These are phyloP conservation scores for Fagopyrum homotropicum DNA, from an alignment of 148 eudicot species.

Conservation along the genomic window DNA sequence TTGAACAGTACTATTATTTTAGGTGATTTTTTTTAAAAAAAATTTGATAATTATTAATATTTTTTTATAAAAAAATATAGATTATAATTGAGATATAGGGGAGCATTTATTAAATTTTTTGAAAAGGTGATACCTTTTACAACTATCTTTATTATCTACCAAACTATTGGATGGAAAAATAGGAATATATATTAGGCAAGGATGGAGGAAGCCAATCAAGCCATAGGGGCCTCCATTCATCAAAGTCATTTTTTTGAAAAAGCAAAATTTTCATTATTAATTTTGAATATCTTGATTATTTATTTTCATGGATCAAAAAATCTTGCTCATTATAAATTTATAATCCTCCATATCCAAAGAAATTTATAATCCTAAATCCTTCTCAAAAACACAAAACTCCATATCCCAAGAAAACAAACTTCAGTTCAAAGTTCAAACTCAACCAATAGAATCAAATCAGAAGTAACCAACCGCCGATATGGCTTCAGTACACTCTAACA, in stretches of 20 bases:
- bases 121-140: no score
- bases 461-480: neutral
- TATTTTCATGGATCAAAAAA: neutral
- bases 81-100: no score
- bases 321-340: neutral
- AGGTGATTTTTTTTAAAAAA: no score
- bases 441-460: neutral
- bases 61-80: no score
- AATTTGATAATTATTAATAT: no score
- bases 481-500: conserved; percentile 19
- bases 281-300: neutral
- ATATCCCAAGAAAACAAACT: neutral
- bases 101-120: no score
- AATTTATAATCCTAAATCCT: neutral
- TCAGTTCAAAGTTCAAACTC: neutral
- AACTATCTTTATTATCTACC: neutral
- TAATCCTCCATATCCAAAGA: neutral
- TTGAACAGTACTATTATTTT: no score
- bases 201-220: neutral
- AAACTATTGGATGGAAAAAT: neutral
- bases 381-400: neutral
- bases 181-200: neutral
- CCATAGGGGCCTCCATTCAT: neutral
- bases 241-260: neutral
- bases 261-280: neutral